Base-by-base conservation (phyloP, 306 rosid species). In the Begonia loranthoides region DNA sequence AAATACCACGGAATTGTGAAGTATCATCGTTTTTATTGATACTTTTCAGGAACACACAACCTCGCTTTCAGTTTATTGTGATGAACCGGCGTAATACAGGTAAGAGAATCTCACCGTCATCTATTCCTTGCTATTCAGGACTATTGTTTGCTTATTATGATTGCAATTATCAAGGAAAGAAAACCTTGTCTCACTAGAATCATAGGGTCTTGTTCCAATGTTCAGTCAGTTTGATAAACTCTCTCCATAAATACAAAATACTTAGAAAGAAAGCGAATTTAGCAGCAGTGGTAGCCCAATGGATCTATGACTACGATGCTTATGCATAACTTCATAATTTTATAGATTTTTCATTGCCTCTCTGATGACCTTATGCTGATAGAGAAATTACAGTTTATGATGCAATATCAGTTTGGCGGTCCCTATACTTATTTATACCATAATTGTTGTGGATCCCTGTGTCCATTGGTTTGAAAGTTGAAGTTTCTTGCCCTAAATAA, bases 61-160 rank as follows among this genome's bases (percentile, higher is more conserved):
- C 96, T 3, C 78, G 78, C 54, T 87, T 87, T 68, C 94, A 87
- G 70, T 87, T 87, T 69, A 83, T 87, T 11, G 96, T 87, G 3
- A 87, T 87, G 96, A 82, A 87, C 72, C 87, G 94, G 13, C 70
- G 87, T n/a, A 87, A 80, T 64, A 70, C 94, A 60, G 94, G 96
- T 87, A 52, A 19, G 33, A 15, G 1, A 10, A 13, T 12, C 13
- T 17, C 14, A 9, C 15, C 49, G 33, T 49, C 12, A 44, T n/a
- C 47, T 43, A 5, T 43, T 28, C 36, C 36, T 28, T 28, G 36
- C 6, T 2, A 28, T 28, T 28, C 36, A 28, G 36, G 36, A 28
- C 36, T 28, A 28, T 28, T 28, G 36, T 28, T 28, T 28, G 9
- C 36, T 28, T 28, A 28, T 28, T 28, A 28, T 11, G 47, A n/a